Base-by-base conservation (phyloP, 2,329 filamentous ascomycete species). In the Trichoderma citrinoviride region DNA sequence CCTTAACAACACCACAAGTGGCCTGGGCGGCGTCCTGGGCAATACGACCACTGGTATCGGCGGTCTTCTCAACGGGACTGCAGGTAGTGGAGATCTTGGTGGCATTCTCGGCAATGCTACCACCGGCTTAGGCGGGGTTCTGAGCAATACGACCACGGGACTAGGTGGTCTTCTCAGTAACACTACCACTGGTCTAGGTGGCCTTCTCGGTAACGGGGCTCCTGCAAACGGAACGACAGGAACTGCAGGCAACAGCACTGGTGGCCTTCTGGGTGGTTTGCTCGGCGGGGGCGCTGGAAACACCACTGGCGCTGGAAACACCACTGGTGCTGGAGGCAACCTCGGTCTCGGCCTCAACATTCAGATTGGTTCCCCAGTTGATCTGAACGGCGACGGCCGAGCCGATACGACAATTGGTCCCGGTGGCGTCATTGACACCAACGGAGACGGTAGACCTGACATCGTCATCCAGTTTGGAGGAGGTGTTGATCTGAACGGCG, bases 401-500 rank as follows among this genome's bases (percentile, higher is more conserved):
- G 23, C 7, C 10, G 47, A 50, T 29, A 27, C 17, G 14, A n/a
- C 10, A n/a, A 29, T 64, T 49, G 60, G 15, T 1, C 27, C n/a
- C 1, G 6, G 19, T 7, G 50, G 53, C 2, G 19, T n/a, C 2
- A 41, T 63, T 5, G 60, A 63, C 6, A 14, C 41, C 0, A 63
- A 55, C 19, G n/a, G 40, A 10, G 64, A 65, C 17, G 33, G 23
- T 19, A 40, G 12, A 25, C 17, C 60, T 21, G 21, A 60, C 8
- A 49, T 60, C 19, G 41, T 23, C 5, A 27, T 50, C 44, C 40
- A 15, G 7, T 15, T 17, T 15, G 27, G 21, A 19, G 44, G 44
- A 40, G 56, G 56, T 27, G 19, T 47, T 37, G 60, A 62, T 46
- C 40, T 47, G 3, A 41, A 61, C 40, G 57, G 44, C 17, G 63